Conservation (phyloP, 192 early-diverging fungal genomes). For the Diversispora eburnea region DNA sequence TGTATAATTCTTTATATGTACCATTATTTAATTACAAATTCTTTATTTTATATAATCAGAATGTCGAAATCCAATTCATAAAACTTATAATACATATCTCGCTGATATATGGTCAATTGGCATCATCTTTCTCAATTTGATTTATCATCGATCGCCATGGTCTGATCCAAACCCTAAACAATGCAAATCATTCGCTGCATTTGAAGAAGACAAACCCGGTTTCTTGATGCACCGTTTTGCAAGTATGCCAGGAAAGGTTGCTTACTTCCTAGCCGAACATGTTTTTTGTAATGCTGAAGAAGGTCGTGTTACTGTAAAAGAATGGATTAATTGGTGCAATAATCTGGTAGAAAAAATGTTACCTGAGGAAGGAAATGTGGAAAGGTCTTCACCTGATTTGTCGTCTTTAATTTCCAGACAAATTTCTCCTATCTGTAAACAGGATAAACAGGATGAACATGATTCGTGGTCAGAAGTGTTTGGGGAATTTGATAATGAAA, state of each 20-base stretch:
- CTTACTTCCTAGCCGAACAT: conserved; percentile 57
- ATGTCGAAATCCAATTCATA: conserved; percentile 42
- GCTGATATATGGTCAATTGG: conserved; percentile 74
- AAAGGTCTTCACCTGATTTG: background rate
- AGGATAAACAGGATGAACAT: conserved; percentile 24
- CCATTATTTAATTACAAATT: background rate
- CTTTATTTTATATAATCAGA: conserved; percentile 28
- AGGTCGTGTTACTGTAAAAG: conserved; percentile 28
- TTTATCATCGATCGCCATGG: conserved; percentile 73
- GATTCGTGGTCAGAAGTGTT: conserved; percentile 46
- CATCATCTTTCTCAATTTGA: conserved; percentile 67
- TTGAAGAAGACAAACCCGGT: conserved; percentile 53
- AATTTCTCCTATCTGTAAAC: background rate
- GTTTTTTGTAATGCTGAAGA: conserved; percentile 52
- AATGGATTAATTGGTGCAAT: conserved; percentile 33
- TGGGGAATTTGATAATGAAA: conserved; percentile 41
- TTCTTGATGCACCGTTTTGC: conserved; percentile 54
- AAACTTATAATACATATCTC: conserved; percentile 53
- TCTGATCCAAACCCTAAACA: conserved; percentile 56
- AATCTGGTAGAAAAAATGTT: conserved; percentile 30
- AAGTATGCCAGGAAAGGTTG: conserved; percentile 56
- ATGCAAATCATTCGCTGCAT: conserved; percentile 59
- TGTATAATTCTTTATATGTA: too few relatives aligned
- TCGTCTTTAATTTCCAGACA: background rate
- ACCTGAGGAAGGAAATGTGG: background rate